Conservation (phyloP, 371 early-diverging fungal species). For the Apophysomyces variabilis region DNA sequence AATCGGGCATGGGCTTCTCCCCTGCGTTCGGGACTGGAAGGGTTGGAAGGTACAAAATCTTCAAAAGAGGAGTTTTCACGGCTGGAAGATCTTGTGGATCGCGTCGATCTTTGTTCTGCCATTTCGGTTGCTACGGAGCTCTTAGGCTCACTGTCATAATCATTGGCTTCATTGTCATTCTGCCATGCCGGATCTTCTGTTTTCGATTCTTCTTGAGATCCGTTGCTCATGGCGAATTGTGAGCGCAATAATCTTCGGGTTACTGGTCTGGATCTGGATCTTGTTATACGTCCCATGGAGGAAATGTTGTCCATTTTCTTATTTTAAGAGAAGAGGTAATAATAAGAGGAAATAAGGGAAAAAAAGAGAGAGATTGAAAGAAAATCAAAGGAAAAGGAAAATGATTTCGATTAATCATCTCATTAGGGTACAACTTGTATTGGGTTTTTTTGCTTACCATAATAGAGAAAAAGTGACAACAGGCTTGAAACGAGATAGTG, state of each 20-base stretch:
- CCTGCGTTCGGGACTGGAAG: background rate
- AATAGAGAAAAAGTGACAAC: background rate
- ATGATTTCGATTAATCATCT: too few species aligned
- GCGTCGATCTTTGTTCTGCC: background rate
- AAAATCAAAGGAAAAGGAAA: too few species aligned
- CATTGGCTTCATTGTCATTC: background rate
- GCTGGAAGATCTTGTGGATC: background rate
- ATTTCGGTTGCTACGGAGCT: background rate
- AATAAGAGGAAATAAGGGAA: background rate
- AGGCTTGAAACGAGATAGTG: background rate
- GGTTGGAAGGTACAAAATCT: background rate
- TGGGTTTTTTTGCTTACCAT: background rate
- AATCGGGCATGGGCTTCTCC: background rate
- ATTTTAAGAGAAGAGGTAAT: too few species aligned
- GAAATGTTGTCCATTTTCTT: background rate
- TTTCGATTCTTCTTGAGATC: background rate
- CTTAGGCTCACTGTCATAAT: background rate
- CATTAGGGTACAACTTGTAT: background rate
- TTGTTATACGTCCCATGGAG: background rate
- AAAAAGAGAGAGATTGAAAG: background rate
- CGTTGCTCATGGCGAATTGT: background rate
- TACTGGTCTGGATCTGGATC: background rate
- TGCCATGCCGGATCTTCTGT: background rate
- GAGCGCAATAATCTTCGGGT: conserved; percentile 4
- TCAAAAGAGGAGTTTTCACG: background rate